Evolutionary conservation across 2,329 filamentous ascomycete genomes (phyloP).

Genomic region (Colletotrichum cereale): DNA sequence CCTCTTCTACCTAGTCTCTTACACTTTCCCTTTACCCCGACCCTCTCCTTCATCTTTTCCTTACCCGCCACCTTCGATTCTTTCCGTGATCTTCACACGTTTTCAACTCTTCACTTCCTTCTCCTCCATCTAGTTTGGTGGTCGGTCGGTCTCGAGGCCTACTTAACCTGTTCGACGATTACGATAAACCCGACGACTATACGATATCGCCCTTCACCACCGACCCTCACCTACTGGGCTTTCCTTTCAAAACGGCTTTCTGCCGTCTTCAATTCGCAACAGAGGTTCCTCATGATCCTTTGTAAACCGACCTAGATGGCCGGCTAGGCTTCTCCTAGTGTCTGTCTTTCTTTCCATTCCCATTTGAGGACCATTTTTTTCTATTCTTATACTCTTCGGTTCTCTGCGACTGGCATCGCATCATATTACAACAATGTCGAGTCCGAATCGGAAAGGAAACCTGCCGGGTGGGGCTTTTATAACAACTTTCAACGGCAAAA

Average conservation of each 20-base stretch:
- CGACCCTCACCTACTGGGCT: not conserved
- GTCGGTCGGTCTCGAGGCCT: not conserved
- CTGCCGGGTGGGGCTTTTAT: constrained; percentile 62
- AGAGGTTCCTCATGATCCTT: constrained; percentile 30
- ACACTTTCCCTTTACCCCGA: constrained; percentile 24
- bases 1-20: constrained; percentile 27
- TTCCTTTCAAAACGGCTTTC: constrained; percentile 4
- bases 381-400: constrained; percentile 42
- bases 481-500: constrained; percentile 62
- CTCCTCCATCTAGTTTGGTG: constrained; percentile 4
- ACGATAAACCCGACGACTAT: not conserved
- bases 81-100: constrained; percentile 12
- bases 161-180: constrained; percentile 2
- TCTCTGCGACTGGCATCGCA: constrained; percentile 61
- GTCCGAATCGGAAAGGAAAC: constrained; percentile 45
- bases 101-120: constrained; percentile 9
- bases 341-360: constrained; percentile 46
- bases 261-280: constrained; percentile 25
- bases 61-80: constrained; percentile 24
- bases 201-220: not conserved
- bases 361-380: constrained; percentile 3
- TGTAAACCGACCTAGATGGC: constrained; percentile 38
- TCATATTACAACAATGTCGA: constrained; percentile 55
- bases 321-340: constrained; percentile 40
- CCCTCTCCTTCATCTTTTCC: not conserved